Base-by-base conservation (phyloP, 768 basidiomycete genomes). In the Podaxis mareebaensis region DNA sequence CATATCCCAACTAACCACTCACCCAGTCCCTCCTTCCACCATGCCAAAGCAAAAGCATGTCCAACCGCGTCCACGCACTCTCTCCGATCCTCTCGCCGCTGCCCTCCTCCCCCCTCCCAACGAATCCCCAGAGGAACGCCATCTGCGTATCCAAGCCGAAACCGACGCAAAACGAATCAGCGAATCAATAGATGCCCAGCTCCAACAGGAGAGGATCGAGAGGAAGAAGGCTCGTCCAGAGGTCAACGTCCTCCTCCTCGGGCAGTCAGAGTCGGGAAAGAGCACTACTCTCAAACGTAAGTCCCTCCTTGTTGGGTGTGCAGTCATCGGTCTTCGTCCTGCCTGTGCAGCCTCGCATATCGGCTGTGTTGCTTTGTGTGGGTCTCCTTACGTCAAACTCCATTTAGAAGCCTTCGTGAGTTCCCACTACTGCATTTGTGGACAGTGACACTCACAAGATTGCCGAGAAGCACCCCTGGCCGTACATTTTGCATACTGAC, bases 211-310 rank as follows among this genome's bases (percentile, higher is more conserved):
- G 69, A 76, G 81, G 63, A 82, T 79, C 60, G 86, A 89, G 66
- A 77, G 75, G 69, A 87, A 82, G 76, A 87, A 82, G 73, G 72
- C 75, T 42, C 85, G 82, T 66, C 80, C 85, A 66, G 85, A 87
- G 70, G 85, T 93, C 74, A 89, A 88, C 71, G 85, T 94, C 58
- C 79, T 94, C 60, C 81, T 94, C 65, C 85, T 94, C 46, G 92
- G 92, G 57, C 92, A 94, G 82, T 93, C 92, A 65, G 92, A 93
- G 81, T 92, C 90, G 69, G 92, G 92, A 44, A 94, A 93, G 80
- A 92, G 90, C 71, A 94, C 92, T 8, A 92, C 91, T 7, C 80
- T 93, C 69, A 93, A 93, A 79, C 92, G 92, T 93, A 80, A 85
- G 91, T 87, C 56, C 61, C 53, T 58, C 42, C 39, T 56, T 28